Evolutionary conservation across 257 asterid genomes (phyloP), one percentile per base, ranked within the genome.

Genomic region (Verbascum thapsus): DNA sequence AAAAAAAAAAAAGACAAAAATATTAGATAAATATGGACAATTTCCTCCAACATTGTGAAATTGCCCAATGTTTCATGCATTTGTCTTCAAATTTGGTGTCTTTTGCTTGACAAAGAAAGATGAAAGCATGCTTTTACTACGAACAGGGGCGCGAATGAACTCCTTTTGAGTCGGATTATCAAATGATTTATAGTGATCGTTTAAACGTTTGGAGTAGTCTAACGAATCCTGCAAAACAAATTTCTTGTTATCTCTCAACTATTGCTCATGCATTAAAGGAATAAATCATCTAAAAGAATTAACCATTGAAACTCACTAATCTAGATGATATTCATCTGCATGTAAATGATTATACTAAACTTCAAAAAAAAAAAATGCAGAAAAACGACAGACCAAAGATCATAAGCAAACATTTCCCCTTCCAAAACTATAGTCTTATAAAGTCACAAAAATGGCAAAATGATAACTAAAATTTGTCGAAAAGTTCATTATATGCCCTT

Each of bases 41-140:
- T 68, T 57, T 51, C 44, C 58, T 67, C 30, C 19, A 48, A 38
- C 65, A 56, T 62, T 10, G 41, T 8, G 8, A 32, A 43, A 13
- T 32, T 19, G 47, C 32, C 11, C 19, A n/a, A 38, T 61, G 63
- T 23, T 44, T 80, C 72, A 76, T 70, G 78, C 58, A 38, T 18
- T 66, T 17, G 74, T 66, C 61, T 71, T 69, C 71, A 70, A 53
- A 56, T 74, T 81, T 42, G 72, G 69, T 23, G 85, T 56, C 84
- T 90, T 87, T 52, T 83, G 87, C 82, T 82, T 90, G 67, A 71
- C 75, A 71, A 86, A 91, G 82, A 91, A 81, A 20, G 86, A 61
- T 0, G 98, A 82, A 53, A 91, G 73, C 77, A 91, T 26, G 50
- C 90, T 86, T 72, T 79, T 91, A 65, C 91, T 86, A 20, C 91